Evolutionary conservation across 1,284 basidiomycete species (phyloP).

Genomic region (Moesziomyces parantarcticus): DNA sequence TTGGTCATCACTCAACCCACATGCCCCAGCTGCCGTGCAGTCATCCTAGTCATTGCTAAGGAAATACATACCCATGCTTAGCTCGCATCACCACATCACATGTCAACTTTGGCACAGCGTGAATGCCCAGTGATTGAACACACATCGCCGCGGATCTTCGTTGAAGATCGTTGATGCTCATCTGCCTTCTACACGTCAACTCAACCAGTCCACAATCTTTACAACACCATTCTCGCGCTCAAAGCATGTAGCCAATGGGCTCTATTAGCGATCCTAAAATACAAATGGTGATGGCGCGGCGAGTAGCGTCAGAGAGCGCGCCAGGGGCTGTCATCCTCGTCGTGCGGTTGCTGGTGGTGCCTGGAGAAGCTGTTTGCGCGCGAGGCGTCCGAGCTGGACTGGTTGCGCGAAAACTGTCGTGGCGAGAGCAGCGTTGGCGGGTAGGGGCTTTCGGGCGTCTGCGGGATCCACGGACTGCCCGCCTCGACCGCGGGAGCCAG

Average conservation of each 20-base stretch:
- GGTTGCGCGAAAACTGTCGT: conserved; percentile 6
- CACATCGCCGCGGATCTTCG: no score
- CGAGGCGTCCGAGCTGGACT: no score
- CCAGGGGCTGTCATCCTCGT: conserved; percentile 13
- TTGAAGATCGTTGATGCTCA: no score
- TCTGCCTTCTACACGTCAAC: neutral
- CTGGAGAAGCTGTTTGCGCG: neutral
- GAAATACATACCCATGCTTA: neutral
- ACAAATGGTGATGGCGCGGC: neutral
- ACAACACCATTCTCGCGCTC: neutral
- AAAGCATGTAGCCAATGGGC: no score
- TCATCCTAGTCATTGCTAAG: no score
- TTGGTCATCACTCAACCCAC: conserved; percentile 5
- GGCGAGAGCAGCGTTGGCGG: conserved; percentile 18
- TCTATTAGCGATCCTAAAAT: neutral
- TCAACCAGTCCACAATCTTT: neutral
- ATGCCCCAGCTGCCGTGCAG: no score
- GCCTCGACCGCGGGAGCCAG: neutral
- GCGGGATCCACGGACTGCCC: conserved; percentile 27
- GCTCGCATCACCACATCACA: no score
- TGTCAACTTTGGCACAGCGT: no score
- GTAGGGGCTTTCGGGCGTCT: conserved; percentile 31
- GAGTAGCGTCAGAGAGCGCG: neutral
- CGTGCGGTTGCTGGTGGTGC: conserved; percentile 1
- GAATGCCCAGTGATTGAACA: no score